Conservation (phyloP, 148 eudicot genomes). For the Persicaria tinctoria region DNA sequence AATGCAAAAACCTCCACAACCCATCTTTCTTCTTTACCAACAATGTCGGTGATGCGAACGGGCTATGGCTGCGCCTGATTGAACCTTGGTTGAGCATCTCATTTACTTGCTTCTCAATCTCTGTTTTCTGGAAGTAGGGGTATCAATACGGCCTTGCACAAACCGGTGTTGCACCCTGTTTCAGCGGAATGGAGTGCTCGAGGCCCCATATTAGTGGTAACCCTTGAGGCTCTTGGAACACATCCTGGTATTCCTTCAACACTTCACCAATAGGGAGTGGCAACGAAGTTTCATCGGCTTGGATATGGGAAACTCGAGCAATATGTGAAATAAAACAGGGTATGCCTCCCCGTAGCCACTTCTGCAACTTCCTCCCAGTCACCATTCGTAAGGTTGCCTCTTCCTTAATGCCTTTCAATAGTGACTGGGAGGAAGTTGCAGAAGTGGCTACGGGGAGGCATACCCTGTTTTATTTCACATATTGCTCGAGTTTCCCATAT, state of each 20-base stretch:
- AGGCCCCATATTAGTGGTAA: background rate
- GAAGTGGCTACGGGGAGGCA: no score
- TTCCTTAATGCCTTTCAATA: background rate
- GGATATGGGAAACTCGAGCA: background rate
- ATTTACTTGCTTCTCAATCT: background rate
- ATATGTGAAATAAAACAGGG: background rate
- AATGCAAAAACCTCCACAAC: background rate
- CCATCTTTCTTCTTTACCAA: background rate
- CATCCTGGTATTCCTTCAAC: background rate
- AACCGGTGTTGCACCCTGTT: background rate
- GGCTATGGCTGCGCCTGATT: background rate
- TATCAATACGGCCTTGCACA: background rate
- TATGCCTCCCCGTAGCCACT: no score
- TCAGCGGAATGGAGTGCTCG: background rate
- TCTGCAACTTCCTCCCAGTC: background rate
- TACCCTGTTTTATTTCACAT: no score
- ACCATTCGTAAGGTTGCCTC: background rate
- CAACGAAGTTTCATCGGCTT: background rate
- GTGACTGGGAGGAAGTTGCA: no score
- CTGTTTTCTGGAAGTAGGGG: background rate
- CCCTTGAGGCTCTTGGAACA: background rate
- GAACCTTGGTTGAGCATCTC: background rate
- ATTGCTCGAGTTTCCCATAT: no score
- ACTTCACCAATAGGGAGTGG: background rate
- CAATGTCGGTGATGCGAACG: background rate